Conservation (phyloP, 129 eudicot genomes). For the Erigeron canadensis region DNA sequence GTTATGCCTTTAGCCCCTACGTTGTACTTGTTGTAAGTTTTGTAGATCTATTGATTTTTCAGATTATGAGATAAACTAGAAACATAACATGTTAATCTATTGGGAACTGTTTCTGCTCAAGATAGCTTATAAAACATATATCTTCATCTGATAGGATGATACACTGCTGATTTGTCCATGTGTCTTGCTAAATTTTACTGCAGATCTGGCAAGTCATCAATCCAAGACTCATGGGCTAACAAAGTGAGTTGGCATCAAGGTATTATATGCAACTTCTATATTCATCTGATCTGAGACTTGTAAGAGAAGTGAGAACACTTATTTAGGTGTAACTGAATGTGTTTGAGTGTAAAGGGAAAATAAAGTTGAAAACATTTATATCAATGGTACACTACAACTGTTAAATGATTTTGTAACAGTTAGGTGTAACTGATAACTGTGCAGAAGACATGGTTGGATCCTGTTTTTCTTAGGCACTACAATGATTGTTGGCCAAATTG, state of each 20-base stretch:
- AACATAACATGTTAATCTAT: neutral
- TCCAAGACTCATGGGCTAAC: slow-evolving; percentile 82
- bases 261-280: slow-evolving; percentile 15
- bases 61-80: neutral
- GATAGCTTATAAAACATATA: neutral
- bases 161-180: slow-evolving; percentile 1
- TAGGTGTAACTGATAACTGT: neutral
- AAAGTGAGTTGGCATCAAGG: slow-evolving; percentile 91
- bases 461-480: no score
- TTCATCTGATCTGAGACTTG: neutral
- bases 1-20: neutral
- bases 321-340: neutral
- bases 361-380: slow-evolving; percentile 1
- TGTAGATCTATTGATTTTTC: neutral
- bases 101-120: neutral
- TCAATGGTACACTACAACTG: neutral
- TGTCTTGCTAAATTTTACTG: slow-evolving; percentile 24
- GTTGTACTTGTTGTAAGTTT: neutral
- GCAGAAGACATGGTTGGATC: no score
- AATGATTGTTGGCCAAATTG: no score
- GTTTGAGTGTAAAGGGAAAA: neutral
- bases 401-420: neutral
- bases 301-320: neutral
- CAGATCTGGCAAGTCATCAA: slow-evolving; percentile 83
- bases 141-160: slow-evolving; percentile 7